A percentile compares a stretch with the other conserved stretches of the same genome.
Evolutionary conservation across 2,329 filamentous ascomycete genomes (phyloP).

Genomic region (Sclerotinia borealis): DNA sequence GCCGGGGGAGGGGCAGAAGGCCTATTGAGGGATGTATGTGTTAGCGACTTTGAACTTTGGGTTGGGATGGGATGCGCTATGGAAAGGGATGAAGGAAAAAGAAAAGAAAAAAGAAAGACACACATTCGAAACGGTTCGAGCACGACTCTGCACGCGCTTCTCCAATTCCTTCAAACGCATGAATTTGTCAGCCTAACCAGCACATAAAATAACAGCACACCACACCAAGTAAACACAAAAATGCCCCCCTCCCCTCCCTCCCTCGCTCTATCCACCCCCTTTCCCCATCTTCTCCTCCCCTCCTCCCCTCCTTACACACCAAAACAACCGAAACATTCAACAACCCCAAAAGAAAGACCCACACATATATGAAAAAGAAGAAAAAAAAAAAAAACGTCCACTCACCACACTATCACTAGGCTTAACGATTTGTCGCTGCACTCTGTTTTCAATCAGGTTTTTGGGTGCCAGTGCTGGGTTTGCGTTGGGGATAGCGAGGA

Average conservation of each 20-base stretch:
- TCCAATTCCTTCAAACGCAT: background rate
- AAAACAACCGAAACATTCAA: background rate
- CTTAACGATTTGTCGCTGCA: background rate
- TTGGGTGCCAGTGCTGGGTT: background rate
- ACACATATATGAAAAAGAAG: background rate
- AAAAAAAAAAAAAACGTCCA: background rate
- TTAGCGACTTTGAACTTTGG: background rate
- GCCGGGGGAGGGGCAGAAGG: background rate
- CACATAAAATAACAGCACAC: too few species aligned
- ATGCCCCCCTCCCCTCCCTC: too few species aligned
- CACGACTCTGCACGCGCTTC: background rate
- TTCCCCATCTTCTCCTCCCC: too few species aligned
- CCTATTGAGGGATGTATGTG: background rate
- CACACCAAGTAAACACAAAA: too few species aligned
- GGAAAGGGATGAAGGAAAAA: too few species aligned
- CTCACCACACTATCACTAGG: slow-evolving; percentile 7
- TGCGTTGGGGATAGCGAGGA: background rate
- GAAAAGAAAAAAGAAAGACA: background rate
- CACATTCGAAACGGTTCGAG: background rate
- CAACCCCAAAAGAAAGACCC: background rate
- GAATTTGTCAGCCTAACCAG: background rate
- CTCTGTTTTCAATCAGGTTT: background rate
- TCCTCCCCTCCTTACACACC: background rate
- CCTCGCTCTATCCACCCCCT: too few species aligned
- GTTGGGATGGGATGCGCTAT: too few species aligned